Conservation (phyloP, 176 grass and related monocot genomes). For the Zea luxurians region DNA sequence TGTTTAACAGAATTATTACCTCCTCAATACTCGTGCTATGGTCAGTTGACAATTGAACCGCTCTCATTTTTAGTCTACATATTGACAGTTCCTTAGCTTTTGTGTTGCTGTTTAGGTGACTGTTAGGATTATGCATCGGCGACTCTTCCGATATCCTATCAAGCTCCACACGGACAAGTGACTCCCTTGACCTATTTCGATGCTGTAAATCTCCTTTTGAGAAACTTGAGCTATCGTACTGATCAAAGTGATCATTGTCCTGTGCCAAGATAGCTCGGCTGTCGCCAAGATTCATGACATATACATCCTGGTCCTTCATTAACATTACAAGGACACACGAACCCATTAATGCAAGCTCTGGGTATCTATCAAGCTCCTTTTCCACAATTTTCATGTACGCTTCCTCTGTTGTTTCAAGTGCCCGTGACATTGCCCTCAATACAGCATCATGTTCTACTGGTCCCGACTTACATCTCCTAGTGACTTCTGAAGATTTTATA, state of each 20-base stretch:
- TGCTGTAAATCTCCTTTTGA: slow-evolving; percentile 53
- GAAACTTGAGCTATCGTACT: slow-evolving; percentile 48
- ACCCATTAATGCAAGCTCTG: slow-evolving; percentile 86
- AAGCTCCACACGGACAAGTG: slow-evolving; percentile 72
- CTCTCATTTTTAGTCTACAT: slow-evolving; percentile 77
- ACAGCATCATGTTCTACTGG: slow-evolving; percentile 87
- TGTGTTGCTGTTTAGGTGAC: slow-evolving; percentile 45
- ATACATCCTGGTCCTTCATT: slow-evolving; percentile 97
- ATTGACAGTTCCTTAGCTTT: slow-evolving; percentile 74
- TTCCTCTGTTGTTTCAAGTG: slow-evolving; percentile 78
- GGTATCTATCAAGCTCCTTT: slow-evolving; percentile 69
- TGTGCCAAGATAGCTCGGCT: slow-evolving; percentile 89
- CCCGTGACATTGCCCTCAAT: slow-evolving; percentile 76
- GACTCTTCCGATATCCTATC: slow-evolving; percentile 93
- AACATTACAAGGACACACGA: slow-evolving; percentile 94
- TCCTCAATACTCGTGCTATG: slow-evolving; percentile 81
- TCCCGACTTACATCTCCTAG: slow-evolving; percentile 77
- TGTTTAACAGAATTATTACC: slow-evolving; percentile 53
- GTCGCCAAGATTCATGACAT: slow-evolving; percentile 93
- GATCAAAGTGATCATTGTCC: slow-evolving; percentile 65
- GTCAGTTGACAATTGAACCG: slow-evolving; percentile 71
- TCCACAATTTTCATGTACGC: slow-evolving; percentile 89
- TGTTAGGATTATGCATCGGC: slow-evolving; percentile 76
- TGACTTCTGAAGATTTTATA: slow-evolving; percentile 45
- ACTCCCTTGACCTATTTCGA: slow-evolving; percentile 75